Evolutionary conservation across 352 stramenopile species (phyloP).

Genomic region (Elongisporangium senticosum): DNA sequence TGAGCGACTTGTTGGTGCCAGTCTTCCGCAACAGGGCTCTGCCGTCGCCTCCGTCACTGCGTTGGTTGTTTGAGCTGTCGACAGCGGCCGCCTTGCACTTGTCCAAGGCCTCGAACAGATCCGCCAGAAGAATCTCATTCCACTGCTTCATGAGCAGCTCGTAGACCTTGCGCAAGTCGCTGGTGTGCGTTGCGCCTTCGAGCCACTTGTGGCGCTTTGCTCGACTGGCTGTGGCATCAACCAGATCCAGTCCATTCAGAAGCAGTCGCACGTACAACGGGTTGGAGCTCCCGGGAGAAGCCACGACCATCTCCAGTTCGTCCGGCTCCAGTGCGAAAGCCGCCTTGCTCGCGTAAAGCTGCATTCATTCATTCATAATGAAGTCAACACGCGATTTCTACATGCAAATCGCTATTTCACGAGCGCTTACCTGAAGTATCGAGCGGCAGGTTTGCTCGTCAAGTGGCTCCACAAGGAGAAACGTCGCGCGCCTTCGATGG

Average conservation of each 20-base stretch:
- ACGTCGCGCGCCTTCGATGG: conserved; percentile 47
- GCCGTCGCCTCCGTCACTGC: background rate
- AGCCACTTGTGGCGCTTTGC: conserved; percentile 35
- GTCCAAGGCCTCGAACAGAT: conserved; percentile 35
- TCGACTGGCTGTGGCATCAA: conserved; percentile 19
- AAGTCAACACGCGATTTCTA: background rate
- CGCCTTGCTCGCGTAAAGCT: conserved; percentile 34
- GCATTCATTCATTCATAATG: background rate
- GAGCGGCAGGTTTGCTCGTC: conserved; percentile 57
- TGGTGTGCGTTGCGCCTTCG: conserved; percentile 22
- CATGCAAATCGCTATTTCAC: background rate
- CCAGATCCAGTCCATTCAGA: conserved; percentile 55
- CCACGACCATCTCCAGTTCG: conserved; percentile 39
- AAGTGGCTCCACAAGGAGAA: conserved; percentile 65
- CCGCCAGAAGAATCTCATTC: conserved; percentile 61
- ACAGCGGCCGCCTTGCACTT: conserved; percentile 13
- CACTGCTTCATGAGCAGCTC: conserved; percentile 70
- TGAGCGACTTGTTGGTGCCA: background rate
- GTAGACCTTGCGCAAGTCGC: conserved; percentile 51
- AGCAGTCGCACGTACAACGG: conserved; percentile 62
- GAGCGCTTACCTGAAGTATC: conserved; percentile 36
- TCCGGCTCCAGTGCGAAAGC: conserved; percentile 18
- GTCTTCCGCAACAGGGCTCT: conserved; percentile 5
- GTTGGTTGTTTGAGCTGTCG: background rate
- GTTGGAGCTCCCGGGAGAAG: conserved; percentile 50